These are phyloP conservation scores for Cudoniella acicularis DNA, from an alignment of 495 filamentous ascomycete species.

Conservation along the genomic window DNA sequence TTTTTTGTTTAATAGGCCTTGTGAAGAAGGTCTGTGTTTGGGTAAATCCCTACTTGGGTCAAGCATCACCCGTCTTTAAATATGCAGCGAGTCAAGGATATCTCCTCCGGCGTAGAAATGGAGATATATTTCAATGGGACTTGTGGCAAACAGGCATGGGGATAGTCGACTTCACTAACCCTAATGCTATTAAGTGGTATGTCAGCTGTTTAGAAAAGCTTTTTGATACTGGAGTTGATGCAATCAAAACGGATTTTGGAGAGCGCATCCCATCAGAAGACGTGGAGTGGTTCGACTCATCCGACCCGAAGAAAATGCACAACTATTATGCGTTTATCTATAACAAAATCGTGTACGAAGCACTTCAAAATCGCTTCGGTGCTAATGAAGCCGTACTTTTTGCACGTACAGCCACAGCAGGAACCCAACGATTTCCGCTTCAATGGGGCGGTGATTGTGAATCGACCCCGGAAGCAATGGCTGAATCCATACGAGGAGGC, in stretches of 20 bases:
- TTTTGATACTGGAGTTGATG: constrained; percentile 63
- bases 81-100: constrained; percentile 64
- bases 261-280: constrained; percentile 64
- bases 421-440: constrained; percentile 64
- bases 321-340: constrained; percentile 72
- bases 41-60: constrained; percentile 69
- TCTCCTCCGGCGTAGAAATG: constrained; percentile 64
- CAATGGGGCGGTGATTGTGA: constrained; percentile 70
- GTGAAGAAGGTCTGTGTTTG: constrained; percentile 65
- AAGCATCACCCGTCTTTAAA: constrained; percentile 61
- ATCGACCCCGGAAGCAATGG: constrained; percentile 68
- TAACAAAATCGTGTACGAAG: constrained; percentile 65
- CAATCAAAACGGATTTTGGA: constrained; percentile 72
- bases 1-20: too few species aligned
- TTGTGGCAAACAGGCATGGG: constrained; percentile 75
- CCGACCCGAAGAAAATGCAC: constrained; percentile 63
- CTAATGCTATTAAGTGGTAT: constrained; percentile 60
- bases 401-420: constrained; percentile 61
- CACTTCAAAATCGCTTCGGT: constrained; percentile 56
- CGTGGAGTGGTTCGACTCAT: constrained; percentile 53
- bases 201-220: constrained; percentile 51
- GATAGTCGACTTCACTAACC: constrained; percentile 71
- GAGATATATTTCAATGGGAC: constrained; percentile 71
- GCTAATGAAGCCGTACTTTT: constrained; percentile 60
- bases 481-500: constrained; percentile 67